These are phyloP conservation scores for Chytriomyces hyalinus DNA, from an alignment of 192 early-diverging fungal species.

Conservation along the genomic window DNA sequence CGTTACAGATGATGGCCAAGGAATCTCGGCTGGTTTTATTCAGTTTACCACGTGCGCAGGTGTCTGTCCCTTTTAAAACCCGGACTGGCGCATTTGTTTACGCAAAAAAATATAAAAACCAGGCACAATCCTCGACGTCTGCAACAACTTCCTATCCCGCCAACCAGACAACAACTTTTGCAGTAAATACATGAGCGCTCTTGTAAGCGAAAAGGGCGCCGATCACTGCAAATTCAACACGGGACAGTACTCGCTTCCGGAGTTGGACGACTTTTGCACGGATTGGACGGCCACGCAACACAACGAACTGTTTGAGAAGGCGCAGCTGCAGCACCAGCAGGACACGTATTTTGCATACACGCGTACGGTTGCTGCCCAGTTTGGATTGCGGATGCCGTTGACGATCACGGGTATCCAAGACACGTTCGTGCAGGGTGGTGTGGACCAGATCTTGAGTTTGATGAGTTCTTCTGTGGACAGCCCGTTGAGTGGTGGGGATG, in stretches of 20 bases:
- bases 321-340: neutral
- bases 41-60: constrained; percentile 36
- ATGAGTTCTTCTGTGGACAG: neutral
- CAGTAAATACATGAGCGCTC: neutral
- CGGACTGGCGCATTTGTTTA: too few relatives aligned
- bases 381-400: constrained; percentile 10
- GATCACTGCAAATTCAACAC: neutral
- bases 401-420: constrained; percentile 32
- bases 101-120: too few relatives aligned
- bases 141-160: neutral
- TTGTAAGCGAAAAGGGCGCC: neutral
- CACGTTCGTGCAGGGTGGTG: constrained; percentile 22
- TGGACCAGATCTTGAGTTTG: neutral
- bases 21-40: constrained; percentile 38
- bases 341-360: constrained; percentile 5
- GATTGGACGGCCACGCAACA: neutral
- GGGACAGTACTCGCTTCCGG: neutral
- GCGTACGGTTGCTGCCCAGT: neutral
- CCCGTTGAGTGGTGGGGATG: neutral
- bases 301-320: neutral
- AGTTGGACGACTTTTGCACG: neutral
- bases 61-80: too few relatives aligned
- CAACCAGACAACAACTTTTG: neutral
- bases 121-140: constrained; percentile 4
- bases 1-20: constrained; percentile 31